These are phyloP conservation scores for Casuarina glauca DNA, from an alignment of 306 rosid species.

Conservation along the genomic window DNA sequence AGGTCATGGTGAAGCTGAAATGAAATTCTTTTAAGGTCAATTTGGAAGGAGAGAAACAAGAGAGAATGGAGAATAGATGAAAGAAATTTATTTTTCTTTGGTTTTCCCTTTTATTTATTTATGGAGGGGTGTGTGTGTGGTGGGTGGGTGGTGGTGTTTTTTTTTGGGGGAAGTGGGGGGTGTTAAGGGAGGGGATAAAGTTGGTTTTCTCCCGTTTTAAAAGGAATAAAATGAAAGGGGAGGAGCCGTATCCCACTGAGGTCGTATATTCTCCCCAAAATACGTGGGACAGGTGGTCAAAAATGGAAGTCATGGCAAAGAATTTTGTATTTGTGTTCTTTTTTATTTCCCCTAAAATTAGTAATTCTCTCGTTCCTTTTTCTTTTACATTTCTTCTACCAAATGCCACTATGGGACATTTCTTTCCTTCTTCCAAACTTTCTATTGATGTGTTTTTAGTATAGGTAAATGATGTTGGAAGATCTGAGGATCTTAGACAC, in stretches of 20 bases:
- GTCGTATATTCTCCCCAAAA: background rate
- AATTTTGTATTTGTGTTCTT: background rate
- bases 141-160: too few species aligned
- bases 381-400: background rate
- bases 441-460: background rate
- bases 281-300: background rate
- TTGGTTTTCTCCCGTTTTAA: background rate
- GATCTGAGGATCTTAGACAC: background rate
- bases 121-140: too few species aligned
- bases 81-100: background rate
- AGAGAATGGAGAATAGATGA: background rate
- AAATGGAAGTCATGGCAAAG: background rate
- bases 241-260: background rate
- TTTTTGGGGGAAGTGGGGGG: background rate
- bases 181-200: too few species aligned
- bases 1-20: constrained; percentile 1
- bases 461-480: background rate
- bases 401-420: background rate
- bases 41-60: background rate
- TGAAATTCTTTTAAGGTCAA: constrained; percentile 9
- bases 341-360: background rate
- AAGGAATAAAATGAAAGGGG: background rate
- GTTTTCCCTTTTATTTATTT: too few species aligned
- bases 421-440: background rate
- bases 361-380: background rate